These are phyloP conservation scores for Stagonosporopsis cucurbitacearum DNA, from an alignment of 2,329 filamentous ascomycete species.

Conservation along the genomic window DNA sequence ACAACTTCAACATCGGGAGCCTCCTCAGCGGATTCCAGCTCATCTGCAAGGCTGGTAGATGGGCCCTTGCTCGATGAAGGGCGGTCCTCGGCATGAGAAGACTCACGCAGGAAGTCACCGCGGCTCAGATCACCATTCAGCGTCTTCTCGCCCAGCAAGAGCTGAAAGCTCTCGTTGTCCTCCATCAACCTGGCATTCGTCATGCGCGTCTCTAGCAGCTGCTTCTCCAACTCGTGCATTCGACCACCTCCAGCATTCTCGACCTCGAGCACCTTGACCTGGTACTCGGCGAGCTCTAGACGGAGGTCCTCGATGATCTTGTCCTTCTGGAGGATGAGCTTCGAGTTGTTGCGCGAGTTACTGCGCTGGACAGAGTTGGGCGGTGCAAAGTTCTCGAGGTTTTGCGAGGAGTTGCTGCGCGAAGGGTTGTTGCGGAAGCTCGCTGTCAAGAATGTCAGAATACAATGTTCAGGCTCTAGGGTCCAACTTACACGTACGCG, in stretches of 20 bases:
- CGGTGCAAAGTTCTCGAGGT: constrained; percentile 85
- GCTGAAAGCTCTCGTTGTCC: constrained; percentile 97
- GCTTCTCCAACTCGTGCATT: constrained; percentile 86
- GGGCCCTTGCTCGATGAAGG: constrained; percentile 44
- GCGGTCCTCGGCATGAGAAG: constrained; percentile 44
- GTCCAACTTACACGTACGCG: constrained; percentile 58
- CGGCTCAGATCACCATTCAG: constrained; percentile 91
- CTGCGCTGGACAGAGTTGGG: constrained; percentile 83
- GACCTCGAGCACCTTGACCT: constrained; percentile 93
- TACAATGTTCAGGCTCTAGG: constrained; percentile 7
- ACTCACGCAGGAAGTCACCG: constrained; percentile 74
- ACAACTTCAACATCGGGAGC: constrained; percentile 54
- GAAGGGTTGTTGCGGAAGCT: constrained; percentile 54
- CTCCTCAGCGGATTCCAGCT: constrained; percentile 73
- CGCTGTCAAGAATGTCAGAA: constrained; percentile 41
- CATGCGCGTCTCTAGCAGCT: constrained; percentile 91
- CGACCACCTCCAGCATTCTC: constrained; percentile 91
- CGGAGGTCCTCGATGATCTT: constrained; percentile 92
- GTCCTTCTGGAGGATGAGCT: constrained; percentile 91
- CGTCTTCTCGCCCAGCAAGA: constrained; percentile 92
- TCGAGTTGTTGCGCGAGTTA: constrained; percentile 88
- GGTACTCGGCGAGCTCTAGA: constrained; percentile 89
- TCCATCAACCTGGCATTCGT: constrained; percentile 96
- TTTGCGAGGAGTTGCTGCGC: constrained; percentile 62
- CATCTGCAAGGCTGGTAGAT: constrained; percentile 69